Conservation (phyloP, 371 early-diverging fungal genomes). For the Mucor plumbeus region DNA sequence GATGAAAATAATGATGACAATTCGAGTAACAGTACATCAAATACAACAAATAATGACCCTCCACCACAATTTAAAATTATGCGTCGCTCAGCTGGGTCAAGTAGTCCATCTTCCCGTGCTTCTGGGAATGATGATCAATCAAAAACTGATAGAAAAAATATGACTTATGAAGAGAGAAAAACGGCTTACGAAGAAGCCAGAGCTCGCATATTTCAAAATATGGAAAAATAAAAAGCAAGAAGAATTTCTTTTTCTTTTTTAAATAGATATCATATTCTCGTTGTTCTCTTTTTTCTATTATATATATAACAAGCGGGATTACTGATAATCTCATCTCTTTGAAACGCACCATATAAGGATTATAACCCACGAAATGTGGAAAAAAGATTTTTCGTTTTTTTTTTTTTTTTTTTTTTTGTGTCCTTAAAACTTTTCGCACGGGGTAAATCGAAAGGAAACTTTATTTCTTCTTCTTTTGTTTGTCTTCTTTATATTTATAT, state of each 20-base stretch:
- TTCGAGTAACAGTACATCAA: neutral
- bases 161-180: constrained; percentile 74
- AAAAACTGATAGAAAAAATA: constrained; percentile 50
- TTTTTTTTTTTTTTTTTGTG: too few relatives aligned
- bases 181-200: constrained; percentile 78
- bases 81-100: constrained; percentile 42
- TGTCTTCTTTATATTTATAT: too few relatives aligned
- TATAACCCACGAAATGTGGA: neutral
- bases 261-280: neutral
- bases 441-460: constrained; percentile 1
- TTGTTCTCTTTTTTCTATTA: neutral
- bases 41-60: constrained; percentile 5
- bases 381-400: neutral
- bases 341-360: constrained; percentile 8
- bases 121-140: constrained; percentile 17
- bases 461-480: neutral
- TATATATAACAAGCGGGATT: neutral
- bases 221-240: constrained; percentile 28
- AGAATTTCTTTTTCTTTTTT: neutral
- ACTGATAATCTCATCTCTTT: constrained; percentile 18
- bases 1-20: constrained; percentile 5
- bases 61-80: constrained; percentile 56
- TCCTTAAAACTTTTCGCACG: constrained; percentile 5
- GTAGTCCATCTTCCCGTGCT: constrained; percentile 23
- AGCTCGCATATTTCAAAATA: constrained; percentile 77